A percentile compares a stretch with the other conserved stretches of the same genome.
Conservation (phyloP, 108 stramenopile species). For the Skeletonema grethae region DNA sequence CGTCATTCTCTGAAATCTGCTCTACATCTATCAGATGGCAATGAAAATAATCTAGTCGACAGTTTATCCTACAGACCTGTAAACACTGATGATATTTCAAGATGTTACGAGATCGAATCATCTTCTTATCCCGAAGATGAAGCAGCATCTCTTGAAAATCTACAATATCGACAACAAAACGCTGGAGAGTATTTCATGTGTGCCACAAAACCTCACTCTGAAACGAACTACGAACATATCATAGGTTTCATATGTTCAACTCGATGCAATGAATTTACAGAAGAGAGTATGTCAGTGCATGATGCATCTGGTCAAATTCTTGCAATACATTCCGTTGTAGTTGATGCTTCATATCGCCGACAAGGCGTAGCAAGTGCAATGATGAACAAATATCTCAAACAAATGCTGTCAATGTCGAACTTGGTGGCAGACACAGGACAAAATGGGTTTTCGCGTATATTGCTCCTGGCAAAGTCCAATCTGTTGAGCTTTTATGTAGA, state of each 20-base stretch:
- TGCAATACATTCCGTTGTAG: conserved; percentile 78
- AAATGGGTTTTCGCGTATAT: conserved; percentile 6
- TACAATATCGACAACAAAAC: conserved; percentile 51
- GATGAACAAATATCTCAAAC: conserved; percentile 44
- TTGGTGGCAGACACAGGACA: conserved; percentile 10
- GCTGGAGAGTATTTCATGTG: conserved; percentile 46
- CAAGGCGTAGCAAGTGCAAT: conserved; percentile 46
- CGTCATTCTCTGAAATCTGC: background rate
- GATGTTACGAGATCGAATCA: conserved; percentile 50
- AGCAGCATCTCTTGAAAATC: conserved; percentile 57
- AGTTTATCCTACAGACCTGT: conserved; percentile 24
- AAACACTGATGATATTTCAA: conserved; percentile 32
- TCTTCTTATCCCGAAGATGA: conserved; percentile 74
- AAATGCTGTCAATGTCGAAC: conserved; percentile 15
- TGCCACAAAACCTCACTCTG: conserved; percentile 43
- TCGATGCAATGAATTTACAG: conserved; percentile 57
- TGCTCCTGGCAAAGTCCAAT: conserved; percentile 68
- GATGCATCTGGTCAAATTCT: conserved; percentile 58
- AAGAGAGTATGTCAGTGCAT: conserved; percentile 75
- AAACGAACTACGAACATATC: conserved; percentile 55
- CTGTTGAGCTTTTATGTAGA: conserved; percentile 75
- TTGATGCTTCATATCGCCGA: conserved; percentile 38
- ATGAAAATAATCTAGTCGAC: background rate
- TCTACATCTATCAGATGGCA: background rate
- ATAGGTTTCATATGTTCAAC: conserved; percentile 77